Conservation (phyloP, 1,284 basidiomycete genomes). For the Stygiomarasmius scandens region DNA sequence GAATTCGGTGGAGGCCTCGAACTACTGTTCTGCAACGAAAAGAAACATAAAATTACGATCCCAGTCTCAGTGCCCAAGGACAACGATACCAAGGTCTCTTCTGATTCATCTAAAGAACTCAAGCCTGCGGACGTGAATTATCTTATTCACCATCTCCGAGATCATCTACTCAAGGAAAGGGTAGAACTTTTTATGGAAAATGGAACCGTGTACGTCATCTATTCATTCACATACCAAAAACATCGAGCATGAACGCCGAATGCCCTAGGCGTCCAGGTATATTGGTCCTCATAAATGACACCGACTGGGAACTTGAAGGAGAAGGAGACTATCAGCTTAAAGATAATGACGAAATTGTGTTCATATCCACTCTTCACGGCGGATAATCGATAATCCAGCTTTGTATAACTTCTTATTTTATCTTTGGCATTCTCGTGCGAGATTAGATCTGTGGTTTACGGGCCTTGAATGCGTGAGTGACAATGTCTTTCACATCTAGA, state of each 20-base stretch:
- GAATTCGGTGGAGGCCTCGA: constrained; percentile 85
- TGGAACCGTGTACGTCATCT: constrained; percentile 77
- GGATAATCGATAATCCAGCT: constrained; percentile 49
- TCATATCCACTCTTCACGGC: constrained; percentile 95
- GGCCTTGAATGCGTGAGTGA: no score
- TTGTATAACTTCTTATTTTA: no score
- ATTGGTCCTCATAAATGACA: constrained; percentile 93
- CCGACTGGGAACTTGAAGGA: constrained; percentile 97
- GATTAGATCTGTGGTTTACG: no score
- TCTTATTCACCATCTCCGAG: constrained; percentile 80
- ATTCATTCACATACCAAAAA: neutral
- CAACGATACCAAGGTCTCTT: constrained; percentile 29
- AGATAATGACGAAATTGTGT: constrained; percentile 87
- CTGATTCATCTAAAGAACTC: constrained; percentile 26
- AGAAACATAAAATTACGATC: constrained; percentile 62
- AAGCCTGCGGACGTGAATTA: constrained; percentile 71
- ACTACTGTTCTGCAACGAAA: constrained; percentile 74
- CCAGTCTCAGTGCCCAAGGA: constrained; percentile 49
- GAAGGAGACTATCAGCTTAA: constrained; percentile 87
- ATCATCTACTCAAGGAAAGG: constrained; percentile 82
- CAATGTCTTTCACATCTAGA: no score
- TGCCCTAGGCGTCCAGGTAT: constrained; percentile 91
- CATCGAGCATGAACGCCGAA: neutral
- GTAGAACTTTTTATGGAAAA: constrained; percentile 90
- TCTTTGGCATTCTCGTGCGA: no score